phyloP scores from a whole-genome alignment of 257 asterid genomes.

The Thymus mandschuricus region DNA sequence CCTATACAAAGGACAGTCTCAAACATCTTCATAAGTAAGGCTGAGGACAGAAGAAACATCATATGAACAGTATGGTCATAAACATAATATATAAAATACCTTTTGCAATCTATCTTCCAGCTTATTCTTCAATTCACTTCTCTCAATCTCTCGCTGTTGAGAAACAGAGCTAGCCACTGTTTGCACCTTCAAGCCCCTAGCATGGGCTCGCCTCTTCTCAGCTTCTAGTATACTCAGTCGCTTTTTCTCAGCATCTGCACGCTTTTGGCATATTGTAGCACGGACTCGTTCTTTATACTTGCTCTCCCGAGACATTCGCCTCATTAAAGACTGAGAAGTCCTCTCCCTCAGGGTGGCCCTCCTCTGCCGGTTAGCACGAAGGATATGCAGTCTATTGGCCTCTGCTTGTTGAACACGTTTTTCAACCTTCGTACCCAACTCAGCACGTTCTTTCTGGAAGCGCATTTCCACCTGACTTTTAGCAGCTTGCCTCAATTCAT shows the following conservation, averaged over 20 bases:
- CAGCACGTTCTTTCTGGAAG: slow-evolving; percentile 71
- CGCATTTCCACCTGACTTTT: slow-evolving; percentile 80
- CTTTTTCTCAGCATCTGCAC: slow-evolving; percentile 91
- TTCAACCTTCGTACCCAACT: slow-evolving; percentile 82
- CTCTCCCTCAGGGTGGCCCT: slow-evolving; percentile 85
- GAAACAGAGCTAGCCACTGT: slow-evolving; percentile 69
- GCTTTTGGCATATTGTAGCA: slow-evolving; percentile 85
- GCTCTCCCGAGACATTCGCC: slow-evolving; percentile 79
- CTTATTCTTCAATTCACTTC: slow-evolving; percentile 74
- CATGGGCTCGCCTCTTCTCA: slow-evolving; percentile 80
- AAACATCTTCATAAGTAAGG: slow-evolving; percentile 13
- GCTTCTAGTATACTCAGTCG: slow-evolving; percentile 83
- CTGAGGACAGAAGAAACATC: slow-evolving; percentile 1
- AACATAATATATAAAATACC: slow-evolving; percentile 46
- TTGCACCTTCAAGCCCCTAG: slow-evolving; percentile 73
- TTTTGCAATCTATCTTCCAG: slow-evolving; percentile 78
- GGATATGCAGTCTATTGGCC: slow-evolving; percentile 80
- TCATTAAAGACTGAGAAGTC: slow-evolving; percentile 74
- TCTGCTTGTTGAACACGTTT: slow-evolving; percentile 87
- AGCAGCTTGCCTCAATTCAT: slow-evolving; percentile 90
- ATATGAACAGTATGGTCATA: not conserved
- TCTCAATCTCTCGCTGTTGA: slow-evolving; percentile 76
- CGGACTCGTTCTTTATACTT: slow-evolving; percentile 87
- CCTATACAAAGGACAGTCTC: slow-evolving; percentile 48
- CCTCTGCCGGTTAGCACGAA: slow-evolving; percentile 75